Conservation (phyloP, 2,329 filamentous ascomycete species). For the Aureobasidium subglaciale region DNA sequence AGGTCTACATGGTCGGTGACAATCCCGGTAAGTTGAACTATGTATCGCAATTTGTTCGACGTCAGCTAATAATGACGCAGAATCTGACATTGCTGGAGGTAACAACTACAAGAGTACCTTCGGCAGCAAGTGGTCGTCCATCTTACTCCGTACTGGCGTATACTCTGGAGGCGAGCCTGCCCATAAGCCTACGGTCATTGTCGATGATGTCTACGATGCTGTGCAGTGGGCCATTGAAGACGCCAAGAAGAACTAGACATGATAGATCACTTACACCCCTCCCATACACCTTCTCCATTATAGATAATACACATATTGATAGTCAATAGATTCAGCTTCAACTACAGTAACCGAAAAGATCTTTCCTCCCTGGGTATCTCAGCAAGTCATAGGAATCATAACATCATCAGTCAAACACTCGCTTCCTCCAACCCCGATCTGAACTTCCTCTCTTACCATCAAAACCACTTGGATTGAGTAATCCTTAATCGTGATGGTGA, state of each 20-base stretch:
- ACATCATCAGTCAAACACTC: neutral
- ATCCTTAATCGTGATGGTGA: neutral
- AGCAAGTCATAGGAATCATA: neutral
- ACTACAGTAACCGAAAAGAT: too few relatives aligned
- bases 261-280: neutral
- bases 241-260: slow-evolving; percentile 29
- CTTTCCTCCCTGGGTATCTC: neutral
- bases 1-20: slow-evolving; percentile 86
- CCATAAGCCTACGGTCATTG: slow-evolving; percentile 57
- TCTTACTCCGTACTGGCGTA: slow-evolving; percentile 76
- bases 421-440: neutral
- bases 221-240: slow-evolving; percentile 67
- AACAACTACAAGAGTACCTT: slow-evolving; percentile 63
- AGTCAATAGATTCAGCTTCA: neutral
- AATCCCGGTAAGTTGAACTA: slow-evolving; percentile 32
- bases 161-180: slow-evolving; percentile 54
- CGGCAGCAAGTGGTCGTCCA: slow-evolving; percentile 68
- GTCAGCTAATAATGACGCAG: slow-evolving; percentile 38
- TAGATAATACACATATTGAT: neutral
- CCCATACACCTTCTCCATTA: neutral
- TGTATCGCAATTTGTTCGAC: too few relatives aligned
- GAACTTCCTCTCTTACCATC: neutral
- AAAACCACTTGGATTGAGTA: neutral
- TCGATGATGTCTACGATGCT: slow-evolving; percentile 68
- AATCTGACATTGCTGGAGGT: slow-evolving; percentile 83